Evolutionary conservation across 768 basidiomycete genomes (phyloP).

Genomic region (Collybia sp.): DNA sequence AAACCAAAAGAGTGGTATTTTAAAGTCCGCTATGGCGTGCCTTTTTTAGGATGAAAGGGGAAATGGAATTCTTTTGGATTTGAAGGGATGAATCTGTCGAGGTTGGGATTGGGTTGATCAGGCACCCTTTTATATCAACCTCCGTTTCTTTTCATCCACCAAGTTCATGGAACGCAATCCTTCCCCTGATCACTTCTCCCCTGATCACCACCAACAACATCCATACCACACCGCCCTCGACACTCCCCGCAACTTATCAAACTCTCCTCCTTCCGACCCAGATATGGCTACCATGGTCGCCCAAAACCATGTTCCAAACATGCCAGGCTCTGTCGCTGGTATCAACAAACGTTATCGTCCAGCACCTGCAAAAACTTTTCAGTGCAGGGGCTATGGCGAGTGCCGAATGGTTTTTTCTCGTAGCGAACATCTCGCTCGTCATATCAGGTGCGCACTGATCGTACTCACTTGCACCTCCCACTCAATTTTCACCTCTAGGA

Average conservation of each 20-base stretch:
- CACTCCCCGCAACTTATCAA: constrained; percentile 3
- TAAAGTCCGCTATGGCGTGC: too few relatives aligned
- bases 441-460: constrained; percentile 92
- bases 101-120: constrained; percentile 14
- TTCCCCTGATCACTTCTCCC: constrained; percentile 18
- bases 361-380: constrained; percentile 89
- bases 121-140: constrained; percentile 17
- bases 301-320: constrained; percentile 10
- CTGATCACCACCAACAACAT: constrained; percentile 11
- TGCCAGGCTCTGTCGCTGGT: constrained; percentile 17
- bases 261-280: background rate
- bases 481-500: constrained; percentile 45
- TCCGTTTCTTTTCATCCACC: constrained; percentile 13
- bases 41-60: too few relatives aligned
- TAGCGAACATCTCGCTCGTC: constrained; percentile 93
- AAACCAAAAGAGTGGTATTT: too few relatives aligned
- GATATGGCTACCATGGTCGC: constrained; percentile 22
- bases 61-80: too few relatives aligned
- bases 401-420: constrained; percentile 96
- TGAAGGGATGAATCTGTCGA: too few relatives aligned
- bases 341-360: constrained; percentile 68
- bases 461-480: constrained; percentile 3
- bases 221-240: constrained; percentile 4
- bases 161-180: constrained; percentile 24
- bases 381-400: constrained; percentile 91